Evolutionary conservation across 1,139 yeast species (phyloP).

Genomic region (Diutina catenulata): DNA sequence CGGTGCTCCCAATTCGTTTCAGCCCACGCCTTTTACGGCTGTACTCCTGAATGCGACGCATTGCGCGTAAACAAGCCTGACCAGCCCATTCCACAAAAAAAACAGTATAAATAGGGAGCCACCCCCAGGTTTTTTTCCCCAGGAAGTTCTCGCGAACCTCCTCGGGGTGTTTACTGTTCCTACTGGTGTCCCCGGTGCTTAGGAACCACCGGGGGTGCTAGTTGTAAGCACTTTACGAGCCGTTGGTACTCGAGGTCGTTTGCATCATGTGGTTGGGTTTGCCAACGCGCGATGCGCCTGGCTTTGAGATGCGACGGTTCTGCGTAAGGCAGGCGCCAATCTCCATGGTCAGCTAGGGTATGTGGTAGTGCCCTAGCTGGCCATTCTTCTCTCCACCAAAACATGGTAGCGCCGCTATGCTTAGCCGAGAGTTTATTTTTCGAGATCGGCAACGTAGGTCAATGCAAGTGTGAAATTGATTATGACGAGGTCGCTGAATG

Average conservation of each 20-base stretch:
- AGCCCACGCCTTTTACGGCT: too few species aligned
- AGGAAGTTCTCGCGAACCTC: not conserved
- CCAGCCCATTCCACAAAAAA: too few species aligned
- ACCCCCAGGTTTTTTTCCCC: not conserved
- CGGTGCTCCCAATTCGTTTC: too few species aligned
- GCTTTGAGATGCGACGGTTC: not conserved
- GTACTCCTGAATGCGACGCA: too few species aligned
- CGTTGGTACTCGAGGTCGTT: not conserved
- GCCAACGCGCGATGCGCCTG: not conserved
- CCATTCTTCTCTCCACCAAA: not conserved
- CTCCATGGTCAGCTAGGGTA: not conserved
- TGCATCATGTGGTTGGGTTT: not conserved
- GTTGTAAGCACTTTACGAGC: not conserved
- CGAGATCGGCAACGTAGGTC: too few species aligned
- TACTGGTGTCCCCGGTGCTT: not conserved
- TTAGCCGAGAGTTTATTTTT: not conserved
- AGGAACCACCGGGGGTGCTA: not conserved
- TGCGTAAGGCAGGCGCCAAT: slow-evolving; percentile 4
- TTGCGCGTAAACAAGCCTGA: too few species aligned
- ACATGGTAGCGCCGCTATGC: not conserved
- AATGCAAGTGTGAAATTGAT: too few species aligned
- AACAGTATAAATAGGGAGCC: not conserved
- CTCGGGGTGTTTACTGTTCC: not conserved
- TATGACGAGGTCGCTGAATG: too few species aligned
- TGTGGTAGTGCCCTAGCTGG: slow-evolving; percentile 1